Percentiles rank a stretch among this genome's conserved stretches.
These are phyloP conservation scores for Pulveroboletus frians DNA, from an alignment of 768 basidiomycete species.

Conservation along the genomic window DNA sequence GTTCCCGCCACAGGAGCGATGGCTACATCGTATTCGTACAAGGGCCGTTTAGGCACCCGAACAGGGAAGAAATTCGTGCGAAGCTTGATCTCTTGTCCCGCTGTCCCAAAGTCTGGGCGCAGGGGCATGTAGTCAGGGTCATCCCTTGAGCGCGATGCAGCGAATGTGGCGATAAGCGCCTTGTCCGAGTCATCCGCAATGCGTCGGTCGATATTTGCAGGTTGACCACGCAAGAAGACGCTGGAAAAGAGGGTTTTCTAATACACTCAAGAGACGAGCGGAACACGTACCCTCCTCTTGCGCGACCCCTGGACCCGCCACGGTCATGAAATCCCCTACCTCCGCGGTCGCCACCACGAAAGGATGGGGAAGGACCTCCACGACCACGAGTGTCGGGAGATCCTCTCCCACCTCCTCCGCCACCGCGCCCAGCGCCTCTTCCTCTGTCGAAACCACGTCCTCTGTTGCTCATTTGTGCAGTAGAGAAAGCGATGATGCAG, in stretches of 20 bases:
- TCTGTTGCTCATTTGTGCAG: conserved; percentile 32
- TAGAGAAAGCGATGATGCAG: not conserved
- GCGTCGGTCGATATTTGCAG: conserved; percentile 53
- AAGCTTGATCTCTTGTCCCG: conserved; percentile 41
- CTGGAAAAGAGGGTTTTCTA: conserved; percentile 19
- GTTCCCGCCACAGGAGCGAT: conserved; percentile 34
- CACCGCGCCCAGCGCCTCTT: conserved; percentile 33
- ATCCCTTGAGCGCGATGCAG: conserved; percentile 19
- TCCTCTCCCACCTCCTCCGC: conserved; percentile 33
- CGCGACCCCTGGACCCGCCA: conserved; percentile 25
- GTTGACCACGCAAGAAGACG: conserved; percentile 35
- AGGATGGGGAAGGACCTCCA: conserved; percentile 23
- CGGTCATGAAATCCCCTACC: conserved; percentile 28
- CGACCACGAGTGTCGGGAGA: conserved; percentile 24
- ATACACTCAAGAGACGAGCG: not conserved
- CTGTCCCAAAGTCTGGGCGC: conserved; percentile 45
- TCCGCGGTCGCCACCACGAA: conserved; percentile 29
- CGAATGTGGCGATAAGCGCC: conserved; percentile 35
- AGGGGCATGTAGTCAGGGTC: conserved; percentile 35
- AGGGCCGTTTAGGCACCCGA: conserved; percentile 39
- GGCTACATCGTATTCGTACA: conserved; percentile 47
- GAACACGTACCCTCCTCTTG: conserved; percentile 37
- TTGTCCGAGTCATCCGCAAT: conserved; percentile 40
- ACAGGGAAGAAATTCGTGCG: conserved; percentile 53
- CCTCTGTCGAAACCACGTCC: conserved; percentile 39